Conservation (phyloP, 2,329 filamentous ascomycete genomes). For the Stagonosporopsis chrysanthemi region DNA sequence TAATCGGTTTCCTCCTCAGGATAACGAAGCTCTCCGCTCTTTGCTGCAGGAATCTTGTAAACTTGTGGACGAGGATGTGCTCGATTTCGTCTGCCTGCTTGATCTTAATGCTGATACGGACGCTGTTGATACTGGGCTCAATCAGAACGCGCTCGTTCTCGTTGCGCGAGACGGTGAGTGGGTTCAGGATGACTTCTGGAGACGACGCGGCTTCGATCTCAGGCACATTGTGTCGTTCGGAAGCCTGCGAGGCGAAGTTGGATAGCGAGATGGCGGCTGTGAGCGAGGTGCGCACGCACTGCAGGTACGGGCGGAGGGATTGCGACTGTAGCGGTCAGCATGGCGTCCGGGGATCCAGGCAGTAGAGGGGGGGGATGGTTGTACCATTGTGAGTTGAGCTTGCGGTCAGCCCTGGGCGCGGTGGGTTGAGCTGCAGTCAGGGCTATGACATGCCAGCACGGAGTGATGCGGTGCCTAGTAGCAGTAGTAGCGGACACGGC, state of each 20-base stretch:
- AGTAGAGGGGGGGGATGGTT: background rate
- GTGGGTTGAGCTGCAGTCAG: constrained; percentile 27
- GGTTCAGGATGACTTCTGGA: constrained; percentile 91
- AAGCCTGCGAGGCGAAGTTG: constrained; percentile 97
- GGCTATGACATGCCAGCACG: constrained; percentile 44
- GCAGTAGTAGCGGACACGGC: constrained; percentile 15
- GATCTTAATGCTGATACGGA: constrained; percentile 97
- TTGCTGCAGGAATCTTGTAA: constrained; percentile 95
- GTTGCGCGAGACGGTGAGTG: constrained; percentile 88
- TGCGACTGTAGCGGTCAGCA: constrained; percentile 71
- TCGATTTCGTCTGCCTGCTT: constrained; percentile 99
- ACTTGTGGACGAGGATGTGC: constrained; percentile 97
- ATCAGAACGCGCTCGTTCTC: constrained; percentile 97
- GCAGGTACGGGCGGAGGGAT: constrained; percentile 94
- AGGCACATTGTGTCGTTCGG: constrained; percentile 96
- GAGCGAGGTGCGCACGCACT: constrained; percentile 92
- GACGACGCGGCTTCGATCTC: constrained; percentile 94
- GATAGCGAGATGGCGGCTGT: constrained; percentile 92
- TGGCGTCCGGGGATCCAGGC: background rate
- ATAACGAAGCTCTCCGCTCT: constrained; percentile 98
- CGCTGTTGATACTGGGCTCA: constrained; percentile 95
- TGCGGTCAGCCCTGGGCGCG: constrained; percentile 28
- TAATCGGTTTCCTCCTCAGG: constrained; percentile 90
- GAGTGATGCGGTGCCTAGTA: constrained; percentile 32
- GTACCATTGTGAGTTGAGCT: constrained; percentile 42